Conservation (phyloP, 768 basidiomycete genomes). For the Megacollybia marginata region DNA sequence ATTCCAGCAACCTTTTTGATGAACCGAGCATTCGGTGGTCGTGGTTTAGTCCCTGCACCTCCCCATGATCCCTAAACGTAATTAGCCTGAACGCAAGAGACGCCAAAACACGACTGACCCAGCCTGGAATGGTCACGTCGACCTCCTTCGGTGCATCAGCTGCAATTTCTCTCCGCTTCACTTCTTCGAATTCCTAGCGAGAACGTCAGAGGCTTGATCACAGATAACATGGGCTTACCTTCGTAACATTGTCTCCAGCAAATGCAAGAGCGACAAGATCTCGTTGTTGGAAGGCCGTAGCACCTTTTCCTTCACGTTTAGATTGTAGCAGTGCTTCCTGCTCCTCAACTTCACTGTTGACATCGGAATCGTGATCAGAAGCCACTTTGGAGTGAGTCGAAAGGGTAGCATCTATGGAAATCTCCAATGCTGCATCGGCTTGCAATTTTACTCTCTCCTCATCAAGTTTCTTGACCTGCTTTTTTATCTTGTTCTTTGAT, state of each 20-base stretch:
- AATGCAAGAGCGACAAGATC: conserved; percentile 93
- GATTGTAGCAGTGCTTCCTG: conserved; percentile 44
- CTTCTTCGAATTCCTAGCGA: conserved; percentile 73
- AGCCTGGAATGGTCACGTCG: conserved; percentile 89
- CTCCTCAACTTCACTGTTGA: conserved; percentile 60
- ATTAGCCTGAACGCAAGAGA: neutral
- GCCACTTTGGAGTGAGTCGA: conserved; percentile 12
- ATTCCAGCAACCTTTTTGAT: conserved; percentile 82
- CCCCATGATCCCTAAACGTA: conserved; percentile 80
- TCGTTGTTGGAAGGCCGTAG: conserved; percentile 78
- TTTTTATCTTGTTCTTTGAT: conserved; percentile 70
- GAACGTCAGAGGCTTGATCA: conserved; percentile 1
- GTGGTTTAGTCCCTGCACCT: conserved; percentile 62
- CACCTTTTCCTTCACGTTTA: conserved; percentile 38
- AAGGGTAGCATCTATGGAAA: conserved; percentile 53
- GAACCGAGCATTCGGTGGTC: conserved; percentile 56
- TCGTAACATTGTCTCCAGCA: conserved; percentile 93
- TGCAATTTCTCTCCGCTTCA: conserved; percentile 76
- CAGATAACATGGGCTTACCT: conserved; percentile 38
- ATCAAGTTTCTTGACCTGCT: conserved; percentile 45
- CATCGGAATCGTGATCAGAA: conserved; percentile 42
- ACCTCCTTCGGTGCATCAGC: conserved; percentile 82
- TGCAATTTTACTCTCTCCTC: conserved; percentile 51
- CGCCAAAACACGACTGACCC: conserved; percentile 52
- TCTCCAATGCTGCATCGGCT: conserved; percentile 78